Conservation (phyloP, 1,284 basidiomycete genomes). For the Irpex lacteus region DNA sequence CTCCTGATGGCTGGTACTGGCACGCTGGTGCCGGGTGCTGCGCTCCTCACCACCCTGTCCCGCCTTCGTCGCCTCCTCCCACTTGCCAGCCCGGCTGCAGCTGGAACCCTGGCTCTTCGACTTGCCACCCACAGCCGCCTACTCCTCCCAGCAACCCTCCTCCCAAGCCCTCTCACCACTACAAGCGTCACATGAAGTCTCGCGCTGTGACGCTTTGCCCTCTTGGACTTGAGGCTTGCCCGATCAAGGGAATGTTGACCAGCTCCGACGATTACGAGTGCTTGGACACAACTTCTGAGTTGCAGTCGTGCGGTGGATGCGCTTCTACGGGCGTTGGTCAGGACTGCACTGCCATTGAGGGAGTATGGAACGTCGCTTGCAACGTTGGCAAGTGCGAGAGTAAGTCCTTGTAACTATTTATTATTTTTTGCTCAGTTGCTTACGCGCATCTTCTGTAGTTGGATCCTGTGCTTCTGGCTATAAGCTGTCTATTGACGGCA, state of each 20-base stretch:
- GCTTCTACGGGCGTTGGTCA: slow-evolving; percentile 56
- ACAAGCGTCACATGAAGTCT: slow-evolving; percentile 38
- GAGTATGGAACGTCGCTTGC: slow-evolving; percentile 70
- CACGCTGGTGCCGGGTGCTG: slow-evolving; percentile 42
- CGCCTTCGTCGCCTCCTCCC: slow-evolving; percentile 39
- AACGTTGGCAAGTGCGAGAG: slow-evolving; percentile 54
- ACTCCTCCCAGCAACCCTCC: slow-evolving; percentile 34
- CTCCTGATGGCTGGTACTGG: slow-evolving; percentile 34
- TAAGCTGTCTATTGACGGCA: slow-evolving; percentile 44
- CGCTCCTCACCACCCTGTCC: slow-evolving; percentile 34
- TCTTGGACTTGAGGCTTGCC: slow-evolving; percentile 56
- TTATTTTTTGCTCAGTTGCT: slow-evolving; percentile 3
- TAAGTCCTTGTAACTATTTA: slow-evolving; percentile 30
- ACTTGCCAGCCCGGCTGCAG: slow-evolving; percentile 48
- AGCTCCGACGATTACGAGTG: slow-evolving; percentile 57
- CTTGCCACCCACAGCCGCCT: slow-evolving; percentile 42
- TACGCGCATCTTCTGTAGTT: slow-evolving; percentile 36
- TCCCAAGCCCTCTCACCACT: slow-evolving; percentile 33
- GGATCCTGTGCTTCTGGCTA: slow-evolving; percentile 60
- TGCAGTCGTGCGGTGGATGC: slow-evolving; percentile 76
- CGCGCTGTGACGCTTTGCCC: slow-evolving; percentile 51
- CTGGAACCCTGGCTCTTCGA: slow-evolving; percentile 49
- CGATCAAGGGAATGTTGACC: slow-evolving; percentile 40
- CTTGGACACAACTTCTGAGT: slow-evolving; percentile 50
- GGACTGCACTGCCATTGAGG: slow-evolving; percentile 68